Evolutionary conservation across 208 protist genomes (phyloP), one percentile per base, ranked within the genome.

Genomic region (Sergeia podlipaevii): DNA sequence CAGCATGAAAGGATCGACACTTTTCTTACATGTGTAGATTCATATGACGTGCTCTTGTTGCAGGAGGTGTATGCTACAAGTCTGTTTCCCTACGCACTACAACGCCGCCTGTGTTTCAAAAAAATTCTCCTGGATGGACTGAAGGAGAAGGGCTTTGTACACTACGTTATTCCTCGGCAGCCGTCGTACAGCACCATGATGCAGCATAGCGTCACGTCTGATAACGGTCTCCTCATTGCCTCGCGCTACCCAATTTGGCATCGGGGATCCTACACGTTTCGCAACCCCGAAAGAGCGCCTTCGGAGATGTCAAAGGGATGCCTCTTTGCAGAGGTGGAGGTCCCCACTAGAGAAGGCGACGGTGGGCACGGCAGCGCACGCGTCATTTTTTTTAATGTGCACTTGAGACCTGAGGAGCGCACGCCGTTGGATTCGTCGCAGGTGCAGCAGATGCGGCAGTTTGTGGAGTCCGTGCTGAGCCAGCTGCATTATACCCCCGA

Each of bases 1-100:
- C 85, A 96, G 62, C 61, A 80, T 23, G 89, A 96, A 49, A 82
- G 89, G 20, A 82, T 93, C 28, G 67, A 81, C 11, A 70, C 80
- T 21, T 93, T 96, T 61, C 56, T 96, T 11, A 39, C 51, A 13
- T 59, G 38, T 26, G 69, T 90, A 2, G 81, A 86, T 50, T 36
- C 70, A 21, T 93, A 93, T 60, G 89, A 96, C 57, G 73, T 96
- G 5, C 43, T 96, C 15, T 38, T 93, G 11, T 67, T 96, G 13
- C 89, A 96, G 53, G 85, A 93, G 60, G 85, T 96, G 24, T 96
- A 93, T 60, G 71, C 89, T 13, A 74, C 72, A 3, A 90, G 72
- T 56, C 51, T 85, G 26, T 49, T 96, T 1, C 89, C 89, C 10
- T 89, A 93, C 64, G 60, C 75, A 11, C 11, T 91, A 11, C 89